Evolutionary conservation across 179 eudicot species (phyloP).

Genomic region (Spergularia azorica): DNA sequence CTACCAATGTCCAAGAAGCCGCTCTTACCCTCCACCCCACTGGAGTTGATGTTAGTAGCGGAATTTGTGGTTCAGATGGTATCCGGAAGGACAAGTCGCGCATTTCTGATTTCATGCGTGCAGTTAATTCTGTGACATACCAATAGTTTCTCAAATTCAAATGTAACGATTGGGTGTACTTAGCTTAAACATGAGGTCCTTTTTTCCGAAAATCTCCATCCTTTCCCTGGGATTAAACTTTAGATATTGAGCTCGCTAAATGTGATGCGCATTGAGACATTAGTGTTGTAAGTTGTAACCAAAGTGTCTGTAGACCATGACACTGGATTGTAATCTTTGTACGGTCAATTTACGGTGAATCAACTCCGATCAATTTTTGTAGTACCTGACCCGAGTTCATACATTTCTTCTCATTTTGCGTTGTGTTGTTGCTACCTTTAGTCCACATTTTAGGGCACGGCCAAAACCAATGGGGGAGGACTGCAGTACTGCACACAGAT

Average conservation of each 20-base stretch:
- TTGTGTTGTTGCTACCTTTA: too few species aligned
- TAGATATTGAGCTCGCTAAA: neutral
- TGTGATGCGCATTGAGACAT: neutral
- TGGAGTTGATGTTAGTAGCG: slow-evolving; percentile 94
- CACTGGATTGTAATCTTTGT: too few species aligned
- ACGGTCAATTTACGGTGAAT: too few species aligned
- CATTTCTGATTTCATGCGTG: slow-evolving; percentile 66
- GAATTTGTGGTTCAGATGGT: slow-evolving; percentile 85
- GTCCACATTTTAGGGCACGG: too few species aligned
- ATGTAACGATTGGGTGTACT: neutral
- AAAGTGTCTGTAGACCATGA: too few species aligned
- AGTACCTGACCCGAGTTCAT: too few species aligned
- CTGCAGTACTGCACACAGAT: too few species aligned
- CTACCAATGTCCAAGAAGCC: slow-evolving; percentile 72
- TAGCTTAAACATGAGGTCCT: neutral
- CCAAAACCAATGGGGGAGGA: too few species aligned
- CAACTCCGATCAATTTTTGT: too few species aligned
- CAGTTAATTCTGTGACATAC: slow-evolving; percentile 58
- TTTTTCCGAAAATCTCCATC: neutral
- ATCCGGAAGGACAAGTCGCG: slow-evolving; percentile 63
- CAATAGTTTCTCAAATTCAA: neutral
- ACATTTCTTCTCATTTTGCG: too few species aligned
- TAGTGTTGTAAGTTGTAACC: neutral
- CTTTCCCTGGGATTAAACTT: neutral
- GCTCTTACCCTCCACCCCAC: slow-evolving; percentile 61